Evolutionary conservation across 2,329 filamentous ascomycete genomes (phyloP), one percentile per base, ranked within the genome.

Genomic region (Tolypocladium cylindrosporum): DNA sequence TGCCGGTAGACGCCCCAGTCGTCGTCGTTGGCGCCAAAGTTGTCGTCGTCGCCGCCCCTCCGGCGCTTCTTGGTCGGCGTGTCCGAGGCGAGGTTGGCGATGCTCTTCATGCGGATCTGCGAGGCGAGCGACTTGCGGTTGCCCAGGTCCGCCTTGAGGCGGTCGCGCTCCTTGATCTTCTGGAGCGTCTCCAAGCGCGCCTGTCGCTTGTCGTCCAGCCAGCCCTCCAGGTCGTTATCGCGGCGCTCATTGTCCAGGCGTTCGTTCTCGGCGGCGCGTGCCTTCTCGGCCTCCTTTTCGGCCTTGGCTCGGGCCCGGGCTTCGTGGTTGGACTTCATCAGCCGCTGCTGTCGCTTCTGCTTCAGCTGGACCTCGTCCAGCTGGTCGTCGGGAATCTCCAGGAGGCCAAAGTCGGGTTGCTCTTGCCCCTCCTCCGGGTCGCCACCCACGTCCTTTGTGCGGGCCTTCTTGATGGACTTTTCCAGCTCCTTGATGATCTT

Each of bases 1-100:
- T 90, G 90, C 56, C 94, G 87, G 73, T 99, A 99, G 16, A 99
- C 91, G 59, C 91, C 91, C 94, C 94, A 99, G 72, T 99, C 94
- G 58, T 95, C 92, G 68, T 99, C 94, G 71, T 99, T 93, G 55
- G 92, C 92, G 58, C 94, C 94, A 69, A 99, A 99, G 60, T 90
- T 91, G 69, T 99, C 94, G 66, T 99, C 94, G 69, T 97, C 93
- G 4, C 88, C 90, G 9, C 91, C 91, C 21, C 92, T 86, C 16
- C 91, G 81, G 58, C 93, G 84, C 73, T 96, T 95, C 71, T 92
- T 91, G 62, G 81, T 78, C 1, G 93, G 91, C 7, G 84, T 86
- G 71, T 99, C 94, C 0, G 93, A 92, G 3, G 94, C 94, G 1
- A 99, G 86, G 68, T 96, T 97, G 60, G 94, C 94, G 59, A 99